A percentile compares a stretch with the other conserved stretches of the same genome.
Evolutionary conservation across 1,284 basidiomycete genomes (phyloP).

Genomic region (Fistulina hepatica): DNA sequence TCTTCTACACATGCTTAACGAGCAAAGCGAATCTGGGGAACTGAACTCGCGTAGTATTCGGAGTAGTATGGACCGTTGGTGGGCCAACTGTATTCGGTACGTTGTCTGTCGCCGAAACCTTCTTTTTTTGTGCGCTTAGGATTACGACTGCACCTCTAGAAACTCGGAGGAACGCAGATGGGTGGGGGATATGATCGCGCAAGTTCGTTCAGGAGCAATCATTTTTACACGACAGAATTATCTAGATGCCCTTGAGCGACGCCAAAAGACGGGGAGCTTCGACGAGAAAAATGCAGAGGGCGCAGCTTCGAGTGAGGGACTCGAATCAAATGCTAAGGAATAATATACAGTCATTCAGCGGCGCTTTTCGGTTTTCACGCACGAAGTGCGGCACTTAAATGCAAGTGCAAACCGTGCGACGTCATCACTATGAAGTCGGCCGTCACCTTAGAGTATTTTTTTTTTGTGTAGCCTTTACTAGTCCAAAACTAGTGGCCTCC

Average conservation of each 20-base stretch:
- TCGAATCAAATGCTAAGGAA: too few relatives aligned
- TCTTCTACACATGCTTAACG: slow-evolving; percentile 55
- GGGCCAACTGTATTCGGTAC: slow-evolving; percentile 52
- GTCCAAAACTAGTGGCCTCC: too few relatives aligned
- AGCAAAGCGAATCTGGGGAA: slow-evolving; percentile 51
- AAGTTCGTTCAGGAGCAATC: slow-evolving; percentile 32
- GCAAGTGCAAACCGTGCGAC: too few relatives aligned
- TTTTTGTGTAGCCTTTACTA: too few relatives aligned
- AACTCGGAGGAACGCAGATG: slow-evolving; percentile 46
- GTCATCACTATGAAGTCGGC: too few relatives aligned
- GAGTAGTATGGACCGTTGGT: slow-evolving; percentile 66
- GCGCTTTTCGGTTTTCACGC: too few relatives aligned
- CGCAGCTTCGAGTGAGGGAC: too few relatives aligned
- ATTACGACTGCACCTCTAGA: slow-evolving; percentile 16
- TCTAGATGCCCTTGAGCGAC: slow-evolving; percentile 32
- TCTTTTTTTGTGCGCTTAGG: neutral
- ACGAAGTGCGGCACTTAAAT: too few relatives aligned
- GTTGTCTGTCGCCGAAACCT: neutral
- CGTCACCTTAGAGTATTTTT: too few relatives aligned
- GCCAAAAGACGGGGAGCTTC: slow-evolving; percentile 27
- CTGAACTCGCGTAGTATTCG: slow-evolving; percentile 38
- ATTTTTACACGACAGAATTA: slow-evolving; percentile 51
- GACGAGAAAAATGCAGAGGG: too few relatives aligned
- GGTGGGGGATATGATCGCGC: slow-evolving; percentile 37
- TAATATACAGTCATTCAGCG: too few relatives aligned